These are phyloP conservation scores for Fusarium sp. DNA, from an alignment of 2,329 filamentous ascomycete species.

Conservation along the genomic window DNA sequence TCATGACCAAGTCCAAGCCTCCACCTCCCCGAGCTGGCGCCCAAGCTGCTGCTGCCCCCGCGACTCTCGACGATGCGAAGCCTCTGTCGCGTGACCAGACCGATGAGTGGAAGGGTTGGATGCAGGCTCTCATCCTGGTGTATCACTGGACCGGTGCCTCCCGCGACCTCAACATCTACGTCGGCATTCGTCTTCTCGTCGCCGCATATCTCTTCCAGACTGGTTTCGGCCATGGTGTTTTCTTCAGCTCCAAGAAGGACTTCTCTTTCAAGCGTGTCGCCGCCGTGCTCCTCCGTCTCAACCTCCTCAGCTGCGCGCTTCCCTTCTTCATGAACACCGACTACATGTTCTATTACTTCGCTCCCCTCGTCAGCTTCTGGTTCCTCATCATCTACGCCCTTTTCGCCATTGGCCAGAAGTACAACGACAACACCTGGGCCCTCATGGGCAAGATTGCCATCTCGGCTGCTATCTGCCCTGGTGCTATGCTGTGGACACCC, in stretches of 20 bases:
- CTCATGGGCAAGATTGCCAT: constrained; percentile 63
- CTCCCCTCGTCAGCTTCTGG: constrained; percentile 71
- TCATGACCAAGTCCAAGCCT: constrained; percentile 41
- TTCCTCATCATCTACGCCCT: constrained; percentile 69
- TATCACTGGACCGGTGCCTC: constrained; percentile 68
- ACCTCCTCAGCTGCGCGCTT: constrained; percentile 67
- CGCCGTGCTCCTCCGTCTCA: constrained; percentile 67
- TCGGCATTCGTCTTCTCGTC: constrained; percentile 67
- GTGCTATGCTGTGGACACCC: constrained; percentile 36
- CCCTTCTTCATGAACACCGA: constrained; percentile 68
- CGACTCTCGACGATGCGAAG: constrained; percentile 38
- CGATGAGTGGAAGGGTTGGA: constrained; percentile 76
- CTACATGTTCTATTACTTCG: constrained; percentile 68
- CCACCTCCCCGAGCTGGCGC: constrained; percentile 22
- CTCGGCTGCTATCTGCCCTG: constrained; percentile 57
- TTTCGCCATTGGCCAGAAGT: constrained; percentile 57
- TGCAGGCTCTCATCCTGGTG: constrained; percentile 66
- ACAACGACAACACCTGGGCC: constrained; percentile 59
- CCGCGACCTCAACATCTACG: constrained; percentile 63
- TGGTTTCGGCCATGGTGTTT: constrained; percentile 71
- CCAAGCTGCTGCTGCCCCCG: not conserved
- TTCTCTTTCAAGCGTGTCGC: constrained; percentile 67
- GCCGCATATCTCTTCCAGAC: constrained; percentile 73
- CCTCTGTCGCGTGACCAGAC: constrained; percentile 63
- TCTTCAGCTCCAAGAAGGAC: constrained; percentile 68